A percentile compares a stretch with the other conserved stretches of the same genome.
phyloP scores from a whole-genome alignment of 352 stramenopile species.

The Globisporangium acanthophoron region DNA sequence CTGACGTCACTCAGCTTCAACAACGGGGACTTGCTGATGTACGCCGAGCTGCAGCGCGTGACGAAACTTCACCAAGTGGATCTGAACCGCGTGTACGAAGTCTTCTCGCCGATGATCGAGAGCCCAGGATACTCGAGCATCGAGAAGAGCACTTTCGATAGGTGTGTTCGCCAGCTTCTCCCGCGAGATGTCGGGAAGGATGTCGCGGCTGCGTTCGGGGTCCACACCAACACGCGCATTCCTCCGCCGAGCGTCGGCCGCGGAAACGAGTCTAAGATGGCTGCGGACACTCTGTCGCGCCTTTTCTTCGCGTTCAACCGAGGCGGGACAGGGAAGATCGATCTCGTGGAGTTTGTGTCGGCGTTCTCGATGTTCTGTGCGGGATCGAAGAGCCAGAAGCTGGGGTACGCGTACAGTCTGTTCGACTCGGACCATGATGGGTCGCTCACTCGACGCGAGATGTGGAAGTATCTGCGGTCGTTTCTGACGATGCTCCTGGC shows the following conservation, averaged over 20 bases:
- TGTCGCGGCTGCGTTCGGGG: conserved; percentile 57
- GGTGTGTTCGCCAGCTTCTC: conserved; percentile 59
- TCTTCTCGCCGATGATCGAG: conserved; percentile 74
- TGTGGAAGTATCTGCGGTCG: conserved; percentile 91
- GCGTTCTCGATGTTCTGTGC: conserved; percentile 92
- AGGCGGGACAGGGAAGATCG: conserved; percentile 77
- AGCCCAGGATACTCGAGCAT: conserved; percentile 43
- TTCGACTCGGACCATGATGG: conserved; percentile 91
- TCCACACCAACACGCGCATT: conserved; percentile 50
- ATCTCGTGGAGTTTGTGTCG: conserved; percentile 89
- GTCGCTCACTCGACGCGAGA: conserved; percentile 86
- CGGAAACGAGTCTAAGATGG: conserved; percentile 73
- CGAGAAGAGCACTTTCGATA: conserved; percentile 78
- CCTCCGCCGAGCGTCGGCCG: conserved; percentile 54
- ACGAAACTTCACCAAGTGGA: conserved; percentile 69
- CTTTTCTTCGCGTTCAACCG: conserved; percentile 88
- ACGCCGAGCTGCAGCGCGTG: conserved; percentile 69
- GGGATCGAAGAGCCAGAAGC: conserved; percentile 95
- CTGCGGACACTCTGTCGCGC: conserved; percentile 60
- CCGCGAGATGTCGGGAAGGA: conserved; percentile 41
- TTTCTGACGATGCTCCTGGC: conserved; percentile 94
- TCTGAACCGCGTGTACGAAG: conserved; percentile 57
- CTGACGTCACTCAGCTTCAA: conserved; percentile 70
- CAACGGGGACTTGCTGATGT: conserved; percentile 83
- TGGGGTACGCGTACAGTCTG: conserved; percentile 86